Conservation (phyloP, 163 green algal species). For the Chlamydomonas reinhardtii region DNA sequence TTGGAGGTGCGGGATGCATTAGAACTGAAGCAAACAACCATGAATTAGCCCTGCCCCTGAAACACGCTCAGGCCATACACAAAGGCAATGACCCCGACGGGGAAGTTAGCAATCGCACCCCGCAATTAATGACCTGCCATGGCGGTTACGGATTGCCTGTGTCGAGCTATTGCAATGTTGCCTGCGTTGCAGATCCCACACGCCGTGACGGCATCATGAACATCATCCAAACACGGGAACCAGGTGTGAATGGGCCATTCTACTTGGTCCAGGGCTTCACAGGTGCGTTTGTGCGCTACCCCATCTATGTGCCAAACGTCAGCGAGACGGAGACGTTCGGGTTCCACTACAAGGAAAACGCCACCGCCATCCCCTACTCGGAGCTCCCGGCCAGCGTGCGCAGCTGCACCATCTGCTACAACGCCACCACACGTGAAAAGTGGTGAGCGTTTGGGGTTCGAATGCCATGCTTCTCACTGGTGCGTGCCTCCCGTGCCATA, state of each 20-base stretch:
- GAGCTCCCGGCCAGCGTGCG: background rate
- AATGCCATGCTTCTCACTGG: too few species aligned
- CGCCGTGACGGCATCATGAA: background rate
- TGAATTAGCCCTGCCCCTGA: too few species aligned
- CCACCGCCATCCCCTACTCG: conserved; percentile 24
- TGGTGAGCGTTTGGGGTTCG: background rate
- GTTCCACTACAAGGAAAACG: conserved; percentile 5
- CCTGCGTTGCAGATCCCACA: background rate
- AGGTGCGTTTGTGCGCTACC: conserved; percentile 3
- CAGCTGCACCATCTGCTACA: conserved; percentile 21
- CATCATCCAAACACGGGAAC: background rate
- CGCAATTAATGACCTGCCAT: too few species aligned
- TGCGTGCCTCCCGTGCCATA: too few species aligned
- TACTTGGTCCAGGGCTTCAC: background rate
- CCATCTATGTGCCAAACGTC: conserved; percentile 2
- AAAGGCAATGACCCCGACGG: too few species aligned
- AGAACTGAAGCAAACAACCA: too few species aligned
- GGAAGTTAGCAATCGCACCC: too few species aligned
- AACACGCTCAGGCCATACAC: too few species aligned
- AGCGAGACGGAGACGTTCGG: conserved; percentile 7
- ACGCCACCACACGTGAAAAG: conserved; percentile 3
- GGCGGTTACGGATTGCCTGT: too few species aligned
- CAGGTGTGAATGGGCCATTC: background rate
- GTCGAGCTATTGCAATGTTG: too few species aligned
- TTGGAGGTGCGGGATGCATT: background rate